Conservation (phyloP, 257 asterid genomes). For the Scutellaria baicalensis region DNA sequence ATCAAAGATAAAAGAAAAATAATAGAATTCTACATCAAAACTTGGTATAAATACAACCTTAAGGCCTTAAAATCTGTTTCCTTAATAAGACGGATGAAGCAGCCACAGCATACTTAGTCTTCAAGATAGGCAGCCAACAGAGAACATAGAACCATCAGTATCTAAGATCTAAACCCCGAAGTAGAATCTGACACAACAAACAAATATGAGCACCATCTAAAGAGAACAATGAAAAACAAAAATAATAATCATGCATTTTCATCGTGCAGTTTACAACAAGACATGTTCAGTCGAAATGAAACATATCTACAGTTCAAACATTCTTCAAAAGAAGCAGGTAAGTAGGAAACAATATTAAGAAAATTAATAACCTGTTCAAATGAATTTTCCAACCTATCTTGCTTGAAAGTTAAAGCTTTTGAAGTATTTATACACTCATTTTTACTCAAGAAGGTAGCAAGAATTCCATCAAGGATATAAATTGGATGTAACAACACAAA, state of each 20-base stretch:
- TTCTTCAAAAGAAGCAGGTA: background rate
- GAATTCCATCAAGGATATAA: background rate
- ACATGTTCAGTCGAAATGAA: background rate
- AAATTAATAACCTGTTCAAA: background rate
- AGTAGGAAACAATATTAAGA: background rate
- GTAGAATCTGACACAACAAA: constrained; percentile 8
- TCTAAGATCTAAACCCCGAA: background rate
- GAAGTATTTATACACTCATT: background rate
- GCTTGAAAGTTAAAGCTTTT: background rate
- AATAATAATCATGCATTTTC: background rate
- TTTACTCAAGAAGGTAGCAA: background rate
- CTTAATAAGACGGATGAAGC: background rate
- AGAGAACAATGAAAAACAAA: background rate
- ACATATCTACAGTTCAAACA: background rate
- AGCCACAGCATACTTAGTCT: background rate
- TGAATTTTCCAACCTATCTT: background rate
- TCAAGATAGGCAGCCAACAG: constrained; percentile 7
- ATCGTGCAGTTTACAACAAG: background rate
- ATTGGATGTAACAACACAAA: background rate
- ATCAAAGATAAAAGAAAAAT: background rate
- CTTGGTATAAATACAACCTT: background rate
- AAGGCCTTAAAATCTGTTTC: background rate
- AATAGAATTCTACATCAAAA: background rate
- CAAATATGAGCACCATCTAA: background rate
- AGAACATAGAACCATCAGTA: constrained; percentile 1